phyloP scores from a whole-genome alignment of 2,329 filamentous ascomycete genomes.

The Colletotrichum incanum region DNA sequence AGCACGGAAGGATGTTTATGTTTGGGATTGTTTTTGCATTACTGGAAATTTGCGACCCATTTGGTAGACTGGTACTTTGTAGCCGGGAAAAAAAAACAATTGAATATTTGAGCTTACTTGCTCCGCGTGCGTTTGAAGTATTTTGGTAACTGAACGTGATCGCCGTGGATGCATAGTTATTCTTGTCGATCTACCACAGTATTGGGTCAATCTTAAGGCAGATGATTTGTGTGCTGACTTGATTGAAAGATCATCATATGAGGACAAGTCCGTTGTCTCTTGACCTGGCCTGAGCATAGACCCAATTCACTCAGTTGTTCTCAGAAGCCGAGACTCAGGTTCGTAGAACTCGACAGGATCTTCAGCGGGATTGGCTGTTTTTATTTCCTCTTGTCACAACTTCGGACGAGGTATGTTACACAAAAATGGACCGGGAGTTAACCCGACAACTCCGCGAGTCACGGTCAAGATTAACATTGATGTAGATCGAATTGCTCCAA shows the following conservation, averaged over 20 bases:
- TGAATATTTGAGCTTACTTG: not conserved
- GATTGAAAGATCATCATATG: not conserved
- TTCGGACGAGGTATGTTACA: not conserved
- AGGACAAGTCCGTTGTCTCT: not conserved
- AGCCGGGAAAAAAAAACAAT: not conserved
- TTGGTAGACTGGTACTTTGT: not conserved
- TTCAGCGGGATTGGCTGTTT: not conserved
- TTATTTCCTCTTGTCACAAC: not conserved
- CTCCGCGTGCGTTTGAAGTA: not conserved
- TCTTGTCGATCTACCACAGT: not conserved
- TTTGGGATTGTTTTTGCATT: conserved; percentile 2
- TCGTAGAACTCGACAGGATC: not conserved
- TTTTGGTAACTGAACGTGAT: not conserved
- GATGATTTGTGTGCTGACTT: not conserved
- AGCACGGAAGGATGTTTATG: conserved; percentile 1
- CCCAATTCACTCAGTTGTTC: not conserved
- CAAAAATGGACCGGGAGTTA: not conserved
- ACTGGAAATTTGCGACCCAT: not conserved
- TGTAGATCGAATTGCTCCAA: not conserved
- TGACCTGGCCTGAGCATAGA: not conserved
- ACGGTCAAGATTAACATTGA: not conserved
- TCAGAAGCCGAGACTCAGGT: not conserved
- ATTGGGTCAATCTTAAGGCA: not conserved
- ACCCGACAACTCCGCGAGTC: conserved; percentile 16
- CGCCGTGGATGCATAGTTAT: not conserved